A percentile compares a stretch with the other conserved stretches of the same genome.
These are phyloP conservation scores for Metarhizium guizhouense DNA, from an alignment of 2,329 filamentous ascomycete genomes.

Conservation along the genomic window DNA sequence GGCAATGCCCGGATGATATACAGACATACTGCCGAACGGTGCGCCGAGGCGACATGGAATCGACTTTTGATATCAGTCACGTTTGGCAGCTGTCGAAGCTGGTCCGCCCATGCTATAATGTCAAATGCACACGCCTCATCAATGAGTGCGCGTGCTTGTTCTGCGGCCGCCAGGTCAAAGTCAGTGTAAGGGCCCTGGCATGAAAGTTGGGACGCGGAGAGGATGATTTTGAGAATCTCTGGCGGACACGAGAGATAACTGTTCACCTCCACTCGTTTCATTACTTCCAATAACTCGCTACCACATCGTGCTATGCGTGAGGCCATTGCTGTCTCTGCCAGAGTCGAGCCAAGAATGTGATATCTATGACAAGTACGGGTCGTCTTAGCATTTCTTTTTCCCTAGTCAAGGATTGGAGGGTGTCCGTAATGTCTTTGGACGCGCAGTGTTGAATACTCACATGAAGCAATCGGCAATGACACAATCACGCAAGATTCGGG, in stretches of 20 bases:
- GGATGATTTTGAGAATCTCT: conserved; percentile 34
- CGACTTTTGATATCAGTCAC: conserved; percentile 32
- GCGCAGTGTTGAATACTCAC: conserved; percentile 18
- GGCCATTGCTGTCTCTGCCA: conserved; percentile 26
- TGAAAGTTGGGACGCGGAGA: conserved; percentile 34
- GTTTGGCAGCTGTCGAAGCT: conserved; percentile 25
- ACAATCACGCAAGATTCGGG: conserved; percentile 31
- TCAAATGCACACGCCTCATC: conserved; percentile 32
- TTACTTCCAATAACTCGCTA: conserved; percentile 28
- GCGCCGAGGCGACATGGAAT: conserved; percentile 34
- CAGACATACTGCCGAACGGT: conserved; percentile 37
- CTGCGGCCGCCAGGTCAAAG: conserved; percentile 21
- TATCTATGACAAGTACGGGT: conserved; percentile 21
- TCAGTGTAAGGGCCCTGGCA: conserved; percentile 25
- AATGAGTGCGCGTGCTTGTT: conserved; percentile 30
- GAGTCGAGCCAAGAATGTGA: conserved; percentile 29
- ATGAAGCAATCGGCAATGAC: conserved; percentile 40
- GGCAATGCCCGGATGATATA: conserved; percentile 37
- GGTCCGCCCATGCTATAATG: conserved; percentile 31
- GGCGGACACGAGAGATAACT: conserved; percentile 34
- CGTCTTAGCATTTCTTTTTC: not conserved
- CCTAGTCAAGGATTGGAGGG: not conserved
- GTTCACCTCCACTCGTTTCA: conserved; percentile 32
- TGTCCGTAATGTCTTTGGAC: too few relatives aligned
- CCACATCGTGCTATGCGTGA: conserved; percentile 30